Percentiles rank a stretch among this genome's conserved stretches.
These are phyloP conservation scores for Ambrosiella beaveri DNA, from an alignment of 2,329 filamentous ascomycete genomes.

Conservation along the genomic window DNA sequence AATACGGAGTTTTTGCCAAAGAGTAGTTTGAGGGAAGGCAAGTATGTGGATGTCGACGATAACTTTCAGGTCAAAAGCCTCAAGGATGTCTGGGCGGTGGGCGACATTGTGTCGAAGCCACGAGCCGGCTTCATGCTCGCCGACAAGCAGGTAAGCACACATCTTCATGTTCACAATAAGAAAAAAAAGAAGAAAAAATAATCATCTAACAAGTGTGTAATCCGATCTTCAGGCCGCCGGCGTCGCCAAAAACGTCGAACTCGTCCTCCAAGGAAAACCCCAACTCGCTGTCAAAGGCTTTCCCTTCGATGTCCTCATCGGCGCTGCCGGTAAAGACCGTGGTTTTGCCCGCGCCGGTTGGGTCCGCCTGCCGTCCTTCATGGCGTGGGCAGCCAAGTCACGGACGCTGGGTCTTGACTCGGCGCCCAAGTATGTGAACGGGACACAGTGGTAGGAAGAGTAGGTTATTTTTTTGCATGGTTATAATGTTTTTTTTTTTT, in stretches of 20 bases:
- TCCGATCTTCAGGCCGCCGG: constrained; percentile 24
- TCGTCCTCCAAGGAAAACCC: constrained; percentile 27
- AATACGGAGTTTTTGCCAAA: constrained; percentile 36
- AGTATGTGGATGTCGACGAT: constrained; percentile 33
- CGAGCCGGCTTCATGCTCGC: constrained; percentile 42
- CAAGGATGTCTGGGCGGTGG: constrained; percentile 33
- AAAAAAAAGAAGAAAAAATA: neutral
- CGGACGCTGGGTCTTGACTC: constrained; percentile 30
- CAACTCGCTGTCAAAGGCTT: constrained; percentile 29
- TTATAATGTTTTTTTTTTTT: neutral
- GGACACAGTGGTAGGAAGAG: constrained; percentile 27
- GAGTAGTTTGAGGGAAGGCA: constrained; percentile 26
- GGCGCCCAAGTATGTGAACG: constrained; percentile 29
- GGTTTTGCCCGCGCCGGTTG: constrained; percentile 31
- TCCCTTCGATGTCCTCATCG: constrained; percentile 31
- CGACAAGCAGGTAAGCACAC: constrained; percentile 30
- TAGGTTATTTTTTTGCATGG: neutral
- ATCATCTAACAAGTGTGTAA: neutral
- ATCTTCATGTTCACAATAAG: neutral
- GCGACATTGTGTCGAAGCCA: constrained; percentile 35
- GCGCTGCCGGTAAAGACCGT: constrained; percentile 31
- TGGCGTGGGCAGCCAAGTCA: constrained; percentile 35
- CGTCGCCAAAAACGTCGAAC: constrained; percentile 36
- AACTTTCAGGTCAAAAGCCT: constrained; percentile 29
- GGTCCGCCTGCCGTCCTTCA: constrained; percentile 32